Percentiles rank a stretch among this genome's conserved stretches.
These are phyloP conservation scores for Hemerocallis citrina DNA, from an alignment of 106 monocot species.

Conservation along the genomic window DNA sequence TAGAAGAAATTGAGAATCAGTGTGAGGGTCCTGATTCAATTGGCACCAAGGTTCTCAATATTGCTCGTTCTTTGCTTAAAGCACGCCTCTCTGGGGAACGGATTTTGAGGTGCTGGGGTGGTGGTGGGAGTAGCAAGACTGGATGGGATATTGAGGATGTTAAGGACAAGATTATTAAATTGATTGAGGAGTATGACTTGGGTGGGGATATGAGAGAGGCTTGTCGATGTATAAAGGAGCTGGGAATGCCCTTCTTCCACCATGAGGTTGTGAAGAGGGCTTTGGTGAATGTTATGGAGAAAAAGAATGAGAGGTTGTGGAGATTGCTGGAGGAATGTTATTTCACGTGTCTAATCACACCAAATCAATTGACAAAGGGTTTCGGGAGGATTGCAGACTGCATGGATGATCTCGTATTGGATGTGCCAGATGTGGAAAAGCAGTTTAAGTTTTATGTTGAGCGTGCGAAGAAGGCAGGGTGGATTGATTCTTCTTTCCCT, in stretches of 20 bases:
- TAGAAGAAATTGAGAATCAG: constrained; percentile 37
- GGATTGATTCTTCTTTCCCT: constrained; percentile 43
- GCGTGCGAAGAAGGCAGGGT: constrained; percentile 36
- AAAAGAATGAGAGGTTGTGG: constrained; percentile 49
- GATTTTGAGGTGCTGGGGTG: constrained; percentile 82
- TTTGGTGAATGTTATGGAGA: constrained; percentile 59
- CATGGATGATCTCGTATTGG: constrained; percentile 58
- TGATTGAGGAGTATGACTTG: constrained; percentile 63
- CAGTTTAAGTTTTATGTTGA: constrained; percentile 44
- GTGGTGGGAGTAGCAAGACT: constrained; percentile 40
- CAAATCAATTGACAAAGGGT: constrained; percentile 69
- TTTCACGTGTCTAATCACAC: constrained; percentile 41
- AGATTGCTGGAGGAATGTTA: constrained; percentile 36
- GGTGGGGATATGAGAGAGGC: constrained; percentile 66
- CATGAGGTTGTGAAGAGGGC: constrained; percentile 85
- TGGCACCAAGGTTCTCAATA: constrained; percentile 28
- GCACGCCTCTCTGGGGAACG: constrained; percentile 56
- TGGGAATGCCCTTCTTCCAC: constrained; percentile 86
- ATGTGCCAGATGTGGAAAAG: constrained; percentile 45
- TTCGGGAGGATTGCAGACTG: constrained; percentile 51
- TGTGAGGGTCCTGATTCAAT: constrained; percentile 14
- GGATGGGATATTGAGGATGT: constrained; percentile 66
- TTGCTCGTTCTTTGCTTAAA: constrained; percentile 27
- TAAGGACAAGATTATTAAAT: constrained; percentile 65
- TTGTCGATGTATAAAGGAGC: constrained; percentile 70